phyloP scores from a whole-genome alignment of 2,329 filamentous ascomycete species.

The Botrytis medusae region DNA sequence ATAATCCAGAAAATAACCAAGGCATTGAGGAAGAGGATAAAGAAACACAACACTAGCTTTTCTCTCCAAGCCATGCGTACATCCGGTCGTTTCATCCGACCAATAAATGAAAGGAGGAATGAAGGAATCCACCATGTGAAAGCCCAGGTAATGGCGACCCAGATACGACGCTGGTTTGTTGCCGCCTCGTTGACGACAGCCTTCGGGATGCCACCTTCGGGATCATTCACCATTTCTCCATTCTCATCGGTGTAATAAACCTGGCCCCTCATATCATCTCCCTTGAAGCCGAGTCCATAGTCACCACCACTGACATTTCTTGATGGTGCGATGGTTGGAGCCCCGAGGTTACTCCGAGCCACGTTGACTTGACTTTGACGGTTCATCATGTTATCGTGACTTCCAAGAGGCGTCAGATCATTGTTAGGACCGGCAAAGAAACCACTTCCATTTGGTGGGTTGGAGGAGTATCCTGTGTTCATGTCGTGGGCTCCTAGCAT shows the following conservation, averaged over 20 bases:
- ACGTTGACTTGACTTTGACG: conserved; percentile 37
- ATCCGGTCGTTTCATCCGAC: conserved; percentile 95
- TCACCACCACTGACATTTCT: conserved; percentile 66
- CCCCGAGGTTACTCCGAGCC: conserved; percentile 48
- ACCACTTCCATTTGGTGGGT: conserved; percentile 52
- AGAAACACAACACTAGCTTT: conserved; percentile 77
- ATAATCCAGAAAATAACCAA: conserved; percentile 90
- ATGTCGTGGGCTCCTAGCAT: conserved; percentile 59
- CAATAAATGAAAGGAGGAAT: conserved; percentile 72
- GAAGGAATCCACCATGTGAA: conserved; percentile 96
- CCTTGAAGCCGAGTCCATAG: conserved; percentile 85
- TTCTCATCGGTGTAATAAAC: conserved; percentile 69
- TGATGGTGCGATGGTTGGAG: conserved; percentile 63
- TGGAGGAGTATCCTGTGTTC: conserved; percentile 70
- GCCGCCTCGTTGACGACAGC: conserved; percentile 70
- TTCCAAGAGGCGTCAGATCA: conserved; percentile 62
- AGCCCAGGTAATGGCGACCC: conserved; percentile 81
- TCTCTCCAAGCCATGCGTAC: conserved; percentile 97
- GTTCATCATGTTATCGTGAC: conserved; percentile 68
- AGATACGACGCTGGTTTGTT: conserved; percentile 64
- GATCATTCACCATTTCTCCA: conserved; percentile 70
- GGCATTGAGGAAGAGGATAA: conserved; percentile 81
- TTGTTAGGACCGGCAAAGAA: conserved; percentile 68
- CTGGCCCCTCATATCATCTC: conserved; percentile 73
- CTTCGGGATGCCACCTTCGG: conserved; percentile 75